Conservation (phyloP, 139 green algal species). For the Auxenochlorella pyrenoidosa region DNA sequence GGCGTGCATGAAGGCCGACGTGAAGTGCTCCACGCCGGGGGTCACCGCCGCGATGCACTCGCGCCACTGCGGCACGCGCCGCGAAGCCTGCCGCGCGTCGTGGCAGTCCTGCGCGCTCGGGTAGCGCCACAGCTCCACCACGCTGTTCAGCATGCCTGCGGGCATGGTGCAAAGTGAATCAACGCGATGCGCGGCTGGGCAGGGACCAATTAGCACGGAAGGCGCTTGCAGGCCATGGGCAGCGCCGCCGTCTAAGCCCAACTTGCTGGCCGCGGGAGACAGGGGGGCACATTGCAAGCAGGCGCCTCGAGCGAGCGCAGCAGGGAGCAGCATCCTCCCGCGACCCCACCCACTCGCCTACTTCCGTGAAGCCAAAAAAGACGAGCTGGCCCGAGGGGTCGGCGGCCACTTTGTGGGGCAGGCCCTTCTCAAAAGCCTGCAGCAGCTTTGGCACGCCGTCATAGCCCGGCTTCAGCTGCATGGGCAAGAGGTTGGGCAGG, state of each 20-base stretch:
- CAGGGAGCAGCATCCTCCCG: neutral
- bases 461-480: slow-evolving; percentile 74
- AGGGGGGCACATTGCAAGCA: neutral
- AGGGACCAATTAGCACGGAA: no score
- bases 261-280: no score
- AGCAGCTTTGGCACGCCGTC: slow-evolving; percentile 74
- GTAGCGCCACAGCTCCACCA: slow-evolving; percentile 87
- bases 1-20: slow-evolving; percentile 62
- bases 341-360: slow-evolving; percentile 28
- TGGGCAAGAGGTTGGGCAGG: neutral
- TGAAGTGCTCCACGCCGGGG: slow-evolving; percentile 75
- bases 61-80: slow-evolving; percentile 64
- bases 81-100: slow-evolving; percentile 64
- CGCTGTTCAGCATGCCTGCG: slow-evolving; percentile 61
- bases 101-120: slow-evolving; percentile 70
- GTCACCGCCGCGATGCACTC: slow-evolving; percentile 72
- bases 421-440: slow-evolving; percentile 18
- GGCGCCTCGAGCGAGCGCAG: no score
- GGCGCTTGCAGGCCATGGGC: no score
- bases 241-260: neutral
- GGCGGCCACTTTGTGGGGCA: slow-evolving; percentile 77
- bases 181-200: neutral
- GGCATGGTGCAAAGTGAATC: neutral
- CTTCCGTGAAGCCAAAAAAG: slow-evolving; percentile 72
- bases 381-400: slow-evolving; percentile 68